phyloP scores from a whole-genome alignment of 2,329 filamentous ascomycete species.

The Hymenoscyphus scutula region DNA sequence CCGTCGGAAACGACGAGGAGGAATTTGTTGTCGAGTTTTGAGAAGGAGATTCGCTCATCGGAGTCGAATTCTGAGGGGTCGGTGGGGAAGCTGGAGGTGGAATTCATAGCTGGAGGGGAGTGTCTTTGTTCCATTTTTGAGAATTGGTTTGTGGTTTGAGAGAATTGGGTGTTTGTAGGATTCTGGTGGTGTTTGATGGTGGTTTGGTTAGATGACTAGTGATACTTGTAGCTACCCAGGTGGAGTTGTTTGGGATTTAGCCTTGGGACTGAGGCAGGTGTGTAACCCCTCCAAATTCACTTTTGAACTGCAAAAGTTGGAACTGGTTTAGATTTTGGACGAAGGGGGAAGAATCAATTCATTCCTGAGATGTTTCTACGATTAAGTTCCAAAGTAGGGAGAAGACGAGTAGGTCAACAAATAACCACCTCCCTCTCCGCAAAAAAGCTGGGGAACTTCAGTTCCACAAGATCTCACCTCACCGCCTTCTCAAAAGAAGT shows the following conservation, averaged over 20 bases:
- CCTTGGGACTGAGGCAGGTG: not conserved
- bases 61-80: conserved; percentile 55
- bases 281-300: conserved; percentile 5
- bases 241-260: not conserved
- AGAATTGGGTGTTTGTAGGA: not conserved
- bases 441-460: not conserved
- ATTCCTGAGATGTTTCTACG: too few species aligned
- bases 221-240: too few species aligned
- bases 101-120: not conserved
- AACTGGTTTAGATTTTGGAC: not conserved
- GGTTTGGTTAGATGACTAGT: not conserved
- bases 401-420: not conserved
- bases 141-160: not conserved
- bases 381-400: too few species aligned
- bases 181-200: not conserved
- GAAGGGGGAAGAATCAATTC: not conserved
- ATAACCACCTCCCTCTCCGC: not conserved
- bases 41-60: conserved; percentile 83
- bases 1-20: conserved; percentile 82
- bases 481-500: not conserved
- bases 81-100: conserved; percentile 30
- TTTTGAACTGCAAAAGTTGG: not conserved
- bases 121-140: conserved; percentile 8
- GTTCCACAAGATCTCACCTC: not conserved
- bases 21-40: conserved; percentile 77